Conservation (phyloP, 495 filamentous ascomycete genomes). For the Staphylotrichum longicolle region DNA sequence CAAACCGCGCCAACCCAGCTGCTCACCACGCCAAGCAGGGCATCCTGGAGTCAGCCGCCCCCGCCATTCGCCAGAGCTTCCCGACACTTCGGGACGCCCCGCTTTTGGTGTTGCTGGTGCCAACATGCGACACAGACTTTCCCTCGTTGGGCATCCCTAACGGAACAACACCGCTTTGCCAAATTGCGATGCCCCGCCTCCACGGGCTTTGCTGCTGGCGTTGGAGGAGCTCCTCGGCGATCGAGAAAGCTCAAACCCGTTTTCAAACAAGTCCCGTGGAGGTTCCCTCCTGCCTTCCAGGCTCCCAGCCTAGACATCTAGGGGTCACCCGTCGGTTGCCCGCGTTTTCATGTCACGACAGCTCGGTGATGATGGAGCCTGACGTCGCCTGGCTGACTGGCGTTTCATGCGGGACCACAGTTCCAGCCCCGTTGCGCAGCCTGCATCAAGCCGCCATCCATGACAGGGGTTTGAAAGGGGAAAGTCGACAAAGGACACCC, state of each 20-base stretch:
- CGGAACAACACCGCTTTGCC: not conserved
- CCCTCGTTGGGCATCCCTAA: not conserved
- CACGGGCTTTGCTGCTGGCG: no score
- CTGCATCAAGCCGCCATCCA: not conserved
- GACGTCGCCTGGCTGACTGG: not conserved
- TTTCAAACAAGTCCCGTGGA: not conserved
- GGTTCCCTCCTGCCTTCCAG: not conserved
- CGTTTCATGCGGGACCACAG: not conserved
- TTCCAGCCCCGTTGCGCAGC: not conserved
- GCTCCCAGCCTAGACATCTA: not conserved
- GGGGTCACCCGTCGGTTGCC: not conserved
- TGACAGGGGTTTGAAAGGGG: not conserved
- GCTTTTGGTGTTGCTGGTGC: slow-evolving; percentile 3
- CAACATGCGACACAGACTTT: not conserved
- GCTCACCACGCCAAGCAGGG: slow-evolving; percentile 7
- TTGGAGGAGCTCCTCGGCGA: no score
- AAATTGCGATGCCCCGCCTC: not conserved
- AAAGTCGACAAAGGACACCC: not conserved
- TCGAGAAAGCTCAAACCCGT: no score
- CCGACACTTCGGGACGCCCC: slow-evolving; percentile 18
- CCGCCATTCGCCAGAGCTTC: not conserved
- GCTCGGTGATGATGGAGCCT: not conserved
- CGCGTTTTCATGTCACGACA: not conserved
- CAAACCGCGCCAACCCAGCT: no score
- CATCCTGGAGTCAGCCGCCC: not conserved